Evolutionary conservation across 2,329 filamentous ascomycete species (phyloP).

Genomic region (Elsinoe arachidis): DNA sequence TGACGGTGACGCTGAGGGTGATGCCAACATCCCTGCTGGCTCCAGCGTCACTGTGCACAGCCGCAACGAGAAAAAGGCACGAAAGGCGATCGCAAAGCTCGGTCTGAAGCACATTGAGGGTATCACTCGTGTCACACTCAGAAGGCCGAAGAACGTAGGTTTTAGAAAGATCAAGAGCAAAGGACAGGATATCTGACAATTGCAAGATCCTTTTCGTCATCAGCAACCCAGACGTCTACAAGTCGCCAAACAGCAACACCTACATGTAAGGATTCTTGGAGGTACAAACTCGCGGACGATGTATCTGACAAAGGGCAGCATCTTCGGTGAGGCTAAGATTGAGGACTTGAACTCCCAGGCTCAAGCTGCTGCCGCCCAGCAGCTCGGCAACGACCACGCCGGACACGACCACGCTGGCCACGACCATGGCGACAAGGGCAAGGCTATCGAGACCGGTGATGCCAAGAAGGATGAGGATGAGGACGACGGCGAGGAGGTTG

Average conservation of each 20-base stretch:
- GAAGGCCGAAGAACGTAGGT: conserved; percentile 98
- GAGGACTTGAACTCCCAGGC: conserved; percentile 98
- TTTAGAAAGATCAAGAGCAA: not conserved
- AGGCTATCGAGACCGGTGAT: conserved; percentile 50
- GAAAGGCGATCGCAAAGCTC: conserved; percentile 98
- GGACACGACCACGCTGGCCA: conserved; percentile 62
- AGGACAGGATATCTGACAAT: conserved; percentile 10
- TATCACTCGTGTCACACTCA: conserved; percentile 95
- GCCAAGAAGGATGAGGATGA: conserved; percentile 67
- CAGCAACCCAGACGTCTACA: conserved; percentile 99
- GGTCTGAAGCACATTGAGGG: conserved; percentile 92
- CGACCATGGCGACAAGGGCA: conserved; percentile 70
- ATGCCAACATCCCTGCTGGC: conserved; percentile 67
- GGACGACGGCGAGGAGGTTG: conserved; percentile 91
- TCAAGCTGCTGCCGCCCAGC: conserved; percentile 89
- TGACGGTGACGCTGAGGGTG: conserved; percentile 59
- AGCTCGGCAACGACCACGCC: conserved; percentile 71
- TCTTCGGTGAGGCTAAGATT: conserved; percentile 99
- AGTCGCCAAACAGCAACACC: conserved; percentile 97
- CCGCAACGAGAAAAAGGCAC: conserved; percentile 99
- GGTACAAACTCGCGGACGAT: conserved; percentile 14
- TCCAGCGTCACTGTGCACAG: conserved; percentile 88
- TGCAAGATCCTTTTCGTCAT: conserved; percentile 94
- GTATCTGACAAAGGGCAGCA: conserved; percentile 46
- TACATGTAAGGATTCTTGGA: conserved; percentile 70